Conservation (phyloP, 2,329 filamentous ascomycete species). For the Aspergillus terreus region DNA sequence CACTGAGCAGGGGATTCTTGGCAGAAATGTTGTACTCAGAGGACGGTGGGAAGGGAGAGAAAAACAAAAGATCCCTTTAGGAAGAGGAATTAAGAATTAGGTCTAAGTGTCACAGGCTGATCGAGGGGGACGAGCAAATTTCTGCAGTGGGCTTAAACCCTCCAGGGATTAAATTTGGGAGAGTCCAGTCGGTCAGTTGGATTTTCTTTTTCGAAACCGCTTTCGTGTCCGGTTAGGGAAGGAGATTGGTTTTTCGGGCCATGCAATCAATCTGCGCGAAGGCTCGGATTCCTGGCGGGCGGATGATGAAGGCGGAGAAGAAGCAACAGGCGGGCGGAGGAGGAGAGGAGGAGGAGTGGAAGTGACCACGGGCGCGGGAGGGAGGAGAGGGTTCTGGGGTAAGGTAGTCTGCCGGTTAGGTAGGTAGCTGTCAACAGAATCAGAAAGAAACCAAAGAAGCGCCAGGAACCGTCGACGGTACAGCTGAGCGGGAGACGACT, state of each 20-base stretch:
- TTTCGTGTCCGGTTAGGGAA: not conserved
- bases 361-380: no score
- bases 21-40: slow-evolving; percentile 21
- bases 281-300: no score
- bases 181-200: no score
- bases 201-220: slow-evolving; percentile 1
- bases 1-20: slow-evolving; percentile 18
- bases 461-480: not conserved
- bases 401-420: not conserved
- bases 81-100: not conserved
- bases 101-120: not conserved
- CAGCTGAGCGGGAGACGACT: no score
- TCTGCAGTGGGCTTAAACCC: no score
- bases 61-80: not conserved
- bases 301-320: not conserved
- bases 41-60: slow-evolving; percentile 5
- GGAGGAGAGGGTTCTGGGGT: no score
- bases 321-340: slow-evolving; percentile 1
- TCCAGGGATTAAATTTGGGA: no score
- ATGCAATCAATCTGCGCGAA: no score
- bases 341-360: no score
- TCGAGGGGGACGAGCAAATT: no score
- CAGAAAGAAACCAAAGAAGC: not conserved
- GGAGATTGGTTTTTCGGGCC: not conserved
- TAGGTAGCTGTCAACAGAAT: not conserved